Evolutionary conservation across 2,329 filamentous ascomycete genomes (phyloP).

Genomic region (Juglanconis sp.): DNA sequence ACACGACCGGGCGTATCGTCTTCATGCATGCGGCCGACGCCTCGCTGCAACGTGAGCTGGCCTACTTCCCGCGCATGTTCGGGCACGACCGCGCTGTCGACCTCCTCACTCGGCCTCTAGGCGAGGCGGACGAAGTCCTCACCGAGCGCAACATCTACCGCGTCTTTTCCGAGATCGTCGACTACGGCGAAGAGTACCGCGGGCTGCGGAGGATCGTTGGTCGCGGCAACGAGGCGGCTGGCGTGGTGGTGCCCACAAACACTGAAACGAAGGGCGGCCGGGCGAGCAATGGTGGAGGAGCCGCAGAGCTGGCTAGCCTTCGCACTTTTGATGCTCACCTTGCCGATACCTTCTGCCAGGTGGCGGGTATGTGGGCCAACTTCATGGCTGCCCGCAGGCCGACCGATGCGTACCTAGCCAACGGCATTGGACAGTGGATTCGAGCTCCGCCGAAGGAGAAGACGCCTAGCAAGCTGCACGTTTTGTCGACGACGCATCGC

Average conservation of each 20-base stretch:
- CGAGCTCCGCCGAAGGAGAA: constrained; percentile 24
- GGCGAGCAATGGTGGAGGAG: constrained; percentile 14
- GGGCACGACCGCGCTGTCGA: constrained; percentile 18
- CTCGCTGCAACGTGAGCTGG: constrained; percentile 17
- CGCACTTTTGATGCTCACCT: constrained; percentile 23
- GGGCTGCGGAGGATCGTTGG: constrained; percentile 31
- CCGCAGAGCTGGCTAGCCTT: constrained; percentile 12
- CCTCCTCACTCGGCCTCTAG: constrained; percentile 5
- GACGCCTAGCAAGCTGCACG: neutral
- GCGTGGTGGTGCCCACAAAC: constrained; percentile 22
- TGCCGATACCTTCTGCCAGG: constrained; percentile 32
- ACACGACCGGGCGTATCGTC: constrained; percentile 18
- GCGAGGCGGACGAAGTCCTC: constrained; percentile 28
- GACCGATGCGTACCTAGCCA: constrained; percentile 31
- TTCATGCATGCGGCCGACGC: constrained; percentile 15
- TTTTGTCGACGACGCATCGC: neutral
- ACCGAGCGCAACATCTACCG: constrained; percentile 36
- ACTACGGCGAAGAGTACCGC: constrained; percentile 30
- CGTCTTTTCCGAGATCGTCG: constrained; percentile 32
- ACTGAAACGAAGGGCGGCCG: neutral
- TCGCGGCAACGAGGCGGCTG: constrained; percentile 28
- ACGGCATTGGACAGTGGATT: constrained; percentile 30
- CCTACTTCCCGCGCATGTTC: constrained; percentile 19
- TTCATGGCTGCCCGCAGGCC: constrained; percentile 26
- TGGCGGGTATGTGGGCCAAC: constrained; percentile 35